These are phyloP conservation scores for Dalechampia spathulata DNA, from an alignment of 441 rosid genomes.

Conservation along the genomic window DNA sequence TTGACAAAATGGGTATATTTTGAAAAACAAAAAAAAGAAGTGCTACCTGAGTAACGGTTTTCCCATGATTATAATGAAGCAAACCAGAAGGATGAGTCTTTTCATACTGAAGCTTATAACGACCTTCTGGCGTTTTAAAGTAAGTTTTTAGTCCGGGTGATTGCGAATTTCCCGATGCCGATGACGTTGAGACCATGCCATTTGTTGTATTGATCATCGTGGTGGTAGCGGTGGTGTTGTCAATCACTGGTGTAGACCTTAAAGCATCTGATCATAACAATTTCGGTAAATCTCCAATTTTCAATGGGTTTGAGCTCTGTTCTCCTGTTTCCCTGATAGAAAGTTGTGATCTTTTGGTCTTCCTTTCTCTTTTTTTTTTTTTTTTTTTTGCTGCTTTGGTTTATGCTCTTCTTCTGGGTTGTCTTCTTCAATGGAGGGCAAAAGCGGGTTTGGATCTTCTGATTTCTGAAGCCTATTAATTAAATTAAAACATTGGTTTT, in stretches of 20 bases:
- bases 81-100: constrained; percentile 93
- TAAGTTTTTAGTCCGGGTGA: constrained; percentile 91
- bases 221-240: constrained; percentile 10
- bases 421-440: constrained; percentile 45
- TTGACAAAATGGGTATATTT: constrained; percentile 9
- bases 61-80: constrained; percentile 92
- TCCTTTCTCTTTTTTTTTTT: not conserved
- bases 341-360: not conserved
- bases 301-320: too few species aligned
- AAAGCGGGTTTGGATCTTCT: constrained; percentile 22
- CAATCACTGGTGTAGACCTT: too few species aligned
- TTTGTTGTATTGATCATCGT: constrained; percentile 56
- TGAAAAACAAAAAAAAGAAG: too few species aligned
- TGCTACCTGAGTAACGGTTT: constrained; percentile 89
- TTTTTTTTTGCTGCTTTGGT: too few species aligned
- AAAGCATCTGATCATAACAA: constrained; percentile 68
- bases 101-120: constrained; percentile 92
- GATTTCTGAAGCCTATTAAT: constrained; percentile 14
- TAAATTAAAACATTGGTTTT: too few species aligned
- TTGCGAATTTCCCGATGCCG: constrained; percentile 65
- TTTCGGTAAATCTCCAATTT: constrained; percentile 25
- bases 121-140: constrained; percentile 95
- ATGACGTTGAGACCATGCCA: constrained; percentile 86
- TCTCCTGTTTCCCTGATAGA: not conserved
- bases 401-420: too few species aligned